Evolutionary conservation across 2,329 filamentous ascomycete genomes (phyloP).

Genomic region (Fusarium pseudonygamai): DNA sequence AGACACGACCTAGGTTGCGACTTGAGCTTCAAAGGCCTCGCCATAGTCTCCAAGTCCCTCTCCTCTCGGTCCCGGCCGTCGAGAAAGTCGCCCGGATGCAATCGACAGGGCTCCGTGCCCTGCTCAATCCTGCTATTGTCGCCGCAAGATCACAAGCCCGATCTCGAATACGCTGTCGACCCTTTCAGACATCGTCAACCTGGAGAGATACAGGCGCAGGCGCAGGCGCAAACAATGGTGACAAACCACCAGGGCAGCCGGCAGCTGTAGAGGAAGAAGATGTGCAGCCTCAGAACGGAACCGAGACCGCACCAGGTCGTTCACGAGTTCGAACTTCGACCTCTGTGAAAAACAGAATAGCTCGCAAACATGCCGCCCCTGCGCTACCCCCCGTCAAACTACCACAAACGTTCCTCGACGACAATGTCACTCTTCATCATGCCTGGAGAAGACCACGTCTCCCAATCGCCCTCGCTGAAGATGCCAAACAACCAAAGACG

Average conservation of each 20-base stretch:
- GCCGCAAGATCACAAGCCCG: conserved; percentile 38
- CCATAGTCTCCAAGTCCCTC: neutral
- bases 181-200: conserved; percentile 34
- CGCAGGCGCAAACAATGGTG: conserved; percentile 36
- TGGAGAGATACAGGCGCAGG: conserved; percentile 31
- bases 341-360: conserved; percentile 45
- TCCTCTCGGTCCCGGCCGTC: conserved; percentile 13
- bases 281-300: conserved; percentile 41
- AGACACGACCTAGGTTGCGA: conserved; percentile 17
- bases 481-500: conserved; percentile 45
- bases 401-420: conserved; percentile 65
- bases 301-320: conserved; percentile 43
- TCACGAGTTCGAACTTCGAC: conserved; percentile 39
- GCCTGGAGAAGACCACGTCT: conserved; percentile 42
- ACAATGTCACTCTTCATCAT: conserved; percentile 54
- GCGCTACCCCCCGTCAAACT: conserved; percentile 63
- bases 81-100: conserved; percentile 46
- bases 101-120: conserved; percentile 44
- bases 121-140: conserved; percentile 42
- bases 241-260: conserved; percentile 44
- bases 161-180: conserved; percentile 31
- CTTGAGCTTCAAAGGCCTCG: neutral
- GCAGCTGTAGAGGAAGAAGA: conserved; percentile 42
- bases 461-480: conserved; percentile 46
- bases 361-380: conserved; percentile 48